phyloP scores from a whole-genome alignment of 768 basidiomycete genomes.

The Pleurotus pulmonarius region DNA sequence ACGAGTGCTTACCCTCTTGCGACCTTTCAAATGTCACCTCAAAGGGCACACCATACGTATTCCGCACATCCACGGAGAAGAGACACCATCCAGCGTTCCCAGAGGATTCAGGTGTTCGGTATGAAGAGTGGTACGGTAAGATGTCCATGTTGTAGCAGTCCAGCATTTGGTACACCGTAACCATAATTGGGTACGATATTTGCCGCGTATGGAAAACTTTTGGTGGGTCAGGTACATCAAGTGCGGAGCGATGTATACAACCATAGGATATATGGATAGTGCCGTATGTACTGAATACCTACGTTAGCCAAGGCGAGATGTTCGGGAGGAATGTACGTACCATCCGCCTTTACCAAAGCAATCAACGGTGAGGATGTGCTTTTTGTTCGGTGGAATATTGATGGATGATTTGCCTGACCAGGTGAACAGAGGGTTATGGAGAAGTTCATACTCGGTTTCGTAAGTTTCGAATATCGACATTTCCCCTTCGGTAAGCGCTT shows the following conservation, averaged over 20 bases:
- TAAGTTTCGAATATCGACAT: conserved; percentile 83
- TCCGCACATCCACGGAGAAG: conserved; percentile 86
- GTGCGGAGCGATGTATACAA: conserved; percentile 46
- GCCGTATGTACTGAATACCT: conserved; percentile 61
- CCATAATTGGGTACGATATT: conserved; percentile 81
- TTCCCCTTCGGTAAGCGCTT: conserved; percentile 74
- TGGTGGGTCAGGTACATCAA: conserved; percentile 23
- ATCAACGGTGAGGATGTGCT: conserved; percentile 59
- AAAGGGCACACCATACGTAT: conserved; percentile 89
- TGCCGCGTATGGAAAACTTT: conserved; percentile 83
- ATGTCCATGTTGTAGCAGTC: conserved; percentile 85
- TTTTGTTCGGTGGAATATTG: conserved; percentile 65
- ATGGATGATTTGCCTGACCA: conserved; percentile 58
- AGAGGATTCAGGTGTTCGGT: conserved; percentile 18
- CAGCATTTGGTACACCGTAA: conserved; percentile 95
- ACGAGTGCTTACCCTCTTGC: conserved; percentile 48
- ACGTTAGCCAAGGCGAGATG: conserved; percentile 11
- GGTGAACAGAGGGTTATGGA: conserved; percentile 75
- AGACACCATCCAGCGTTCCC: conserved; percentile 72
- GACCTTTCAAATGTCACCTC: conserved; percentile 74
- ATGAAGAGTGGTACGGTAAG: conserved; percentile 52
- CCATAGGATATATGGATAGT: conserved; percentile 84
- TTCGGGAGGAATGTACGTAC: conserved; percentile 37
- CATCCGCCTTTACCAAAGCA: conserved; percentile 93
- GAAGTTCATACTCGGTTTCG: conserved; percentile 82